Base-by-base conservation (phyloP, 2,329 filamentous ascomycete species). In the Aspergillus tanneri region DNA sequence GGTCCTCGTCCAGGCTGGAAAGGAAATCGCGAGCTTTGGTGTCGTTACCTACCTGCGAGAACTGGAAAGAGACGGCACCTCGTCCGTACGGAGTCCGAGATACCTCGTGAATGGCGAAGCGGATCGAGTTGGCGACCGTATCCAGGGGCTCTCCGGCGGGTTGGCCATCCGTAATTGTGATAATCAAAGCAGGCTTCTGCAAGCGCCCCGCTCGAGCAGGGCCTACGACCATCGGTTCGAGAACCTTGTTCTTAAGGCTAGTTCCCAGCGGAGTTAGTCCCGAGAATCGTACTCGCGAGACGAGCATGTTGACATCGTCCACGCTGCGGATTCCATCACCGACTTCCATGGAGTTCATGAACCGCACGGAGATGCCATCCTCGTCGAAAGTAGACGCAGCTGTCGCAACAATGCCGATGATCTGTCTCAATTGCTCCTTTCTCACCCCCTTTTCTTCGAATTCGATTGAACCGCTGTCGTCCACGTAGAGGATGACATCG, bases 21-120 rank as follows among this genome's bases (percentile, higher is more conserved):
- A 87, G 71, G 73, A 86, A 87, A 52, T 84, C 78, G 46, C 80
- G 79, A 2, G 84, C 84, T 55, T 78, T 78, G 61, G 79, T 72
- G 58, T 87, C 84, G 57, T 85, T 85, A 53, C 84, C 84, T 40
- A 87, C 84, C 58, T 87, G 84, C 0, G 83, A 83, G 60, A 86
- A 86, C 60, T 86, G 82, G 71, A 86, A 86, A 0, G 80, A 77
- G 50, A 86, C 67, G n/a, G 80, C 81, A 40, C 79, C 78, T 22
- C 73, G 72, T 24, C 82, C 81, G 58, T 79, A 81, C 42, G 72
- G 75, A 42, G 75, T 72, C 32, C 72, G 69, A 19, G 71, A 61
- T 21, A 82, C 68, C 50, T 82, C 76, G 16, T 75, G 70, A 42
- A 76, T 71, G 1, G 81, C 77, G 56, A 76, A 74, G 40, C 74